Evolutionary conservation across 148 eudicot genomes (phyloP).

Genomic region (Rhododendron simsii): DNA sequence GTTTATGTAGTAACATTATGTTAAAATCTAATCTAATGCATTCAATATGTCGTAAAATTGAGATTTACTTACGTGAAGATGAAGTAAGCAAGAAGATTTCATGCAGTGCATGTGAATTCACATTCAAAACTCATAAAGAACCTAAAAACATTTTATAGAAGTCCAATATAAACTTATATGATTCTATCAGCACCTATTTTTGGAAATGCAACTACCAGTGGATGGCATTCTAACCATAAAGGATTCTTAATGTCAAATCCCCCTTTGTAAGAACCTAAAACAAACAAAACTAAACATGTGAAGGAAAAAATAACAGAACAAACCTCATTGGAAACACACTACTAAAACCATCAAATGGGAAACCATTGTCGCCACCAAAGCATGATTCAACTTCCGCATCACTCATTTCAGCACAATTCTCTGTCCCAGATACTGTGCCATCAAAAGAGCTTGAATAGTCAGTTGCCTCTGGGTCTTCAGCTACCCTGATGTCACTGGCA

Average conservation of each 20-base stretch:
- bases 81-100: background rate
- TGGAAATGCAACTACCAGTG: background rate
- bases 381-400: slow-evolving; percentile 88
- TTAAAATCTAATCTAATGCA: background rate
- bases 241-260: background rate
- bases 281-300: background rate
- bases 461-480: slow-evolving; percentile 72
- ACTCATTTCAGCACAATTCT: slow-evolving; percentile 51
- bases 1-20: background rate
- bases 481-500: slow-evolving; percentile 22
- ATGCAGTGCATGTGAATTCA: background rate
- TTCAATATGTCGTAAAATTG: background rate
- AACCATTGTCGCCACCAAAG: slow-evolving; percentile 39
- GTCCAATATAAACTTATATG: background rate
- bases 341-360: slow-evolving; percentile 43
- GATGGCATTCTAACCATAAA: background rate
- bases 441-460: slow-evolving; percentile 94
- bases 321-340: slow-evolving; percentile 55
- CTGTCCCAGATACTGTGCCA: slow-evolving; percentile 62
- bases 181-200: background rate
- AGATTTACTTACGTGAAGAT: background rate
- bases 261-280: background rate
- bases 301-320: background rate
- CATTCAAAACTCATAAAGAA: background rate
- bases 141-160: background rate